Base-by-base conservation (phyloP, 768 basidiomycete species). In the Lentinus tigrinus region DNA sequence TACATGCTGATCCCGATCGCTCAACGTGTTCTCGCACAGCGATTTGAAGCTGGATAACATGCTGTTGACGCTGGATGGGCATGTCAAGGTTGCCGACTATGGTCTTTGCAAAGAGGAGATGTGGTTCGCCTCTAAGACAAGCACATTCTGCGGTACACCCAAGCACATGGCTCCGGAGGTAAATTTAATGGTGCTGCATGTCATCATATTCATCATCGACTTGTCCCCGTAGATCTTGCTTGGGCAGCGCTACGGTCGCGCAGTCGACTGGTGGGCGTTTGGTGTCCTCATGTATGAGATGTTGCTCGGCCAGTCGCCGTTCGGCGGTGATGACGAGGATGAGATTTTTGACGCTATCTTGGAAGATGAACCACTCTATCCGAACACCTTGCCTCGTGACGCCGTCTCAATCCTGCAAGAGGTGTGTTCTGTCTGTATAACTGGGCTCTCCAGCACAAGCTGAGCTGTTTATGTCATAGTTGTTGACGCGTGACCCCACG, bases 151-250 rank as follows among this genome's bases (percentile, higher is more conserved):
- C 75, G 97, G 97, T 52, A 99, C 97, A 17, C 97, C 97, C 0
- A 97, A 99, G 72, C 98, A 98, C 74, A 98, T 99, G 97, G 97
- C 97, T 21, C 97, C 97, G 3, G 97, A 99, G 83, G 96, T 95
- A 57, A 10, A 21, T 27, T 36, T 16, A 37, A 65, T 64, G 63
- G 47, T 19, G 27, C n/a, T 13, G 3, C 44, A 4, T 27, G 19
- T 7, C 8, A 17, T 19, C 8, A 21, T 31, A 1, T 31, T 1
- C 13, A 11, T n/a, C 17, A 14, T 2, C 26, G 28, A 13, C 27
- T n/a, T 7, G 8, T 57, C 31, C 10, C 16, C 26, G 6, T 61
- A 98, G 95, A 99, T 99, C 73, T 80, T 99, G 52, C 83, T 98
- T n/a, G 97, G 98, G 75, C 97, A 98, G 76, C 91, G 95, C 47